phyloP scores from a whole-genome alignment of 2,329 filamentous ascomycete genomes.

The Diaporthe velutina region DNA sequence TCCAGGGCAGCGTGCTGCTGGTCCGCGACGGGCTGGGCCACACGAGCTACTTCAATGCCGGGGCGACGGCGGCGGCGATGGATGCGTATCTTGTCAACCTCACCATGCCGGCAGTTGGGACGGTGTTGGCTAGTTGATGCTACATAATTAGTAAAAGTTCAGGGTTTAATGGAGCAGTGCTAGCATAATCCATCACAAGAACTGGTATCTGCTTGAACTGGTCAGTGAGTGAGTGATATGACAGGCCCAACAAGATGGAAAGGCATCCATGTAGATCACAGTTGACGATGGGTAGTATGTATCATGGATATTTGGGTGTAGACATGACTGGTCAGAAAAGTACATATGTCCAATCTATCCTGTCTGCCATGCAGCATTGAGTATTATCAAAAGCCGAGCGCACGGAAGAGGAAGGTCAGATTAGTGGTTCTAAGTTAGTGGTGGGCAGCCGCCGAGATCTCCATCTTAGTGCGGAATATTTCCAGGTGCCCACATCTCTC shows the following conservation, averaged over 20 bases:
- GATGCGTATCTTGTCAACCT: slow-evolving; percentile 47
- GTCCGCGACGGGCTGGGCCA: slow-evolving; percentile 55
- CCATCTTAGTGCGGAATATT: slow-evolving; percentile 7
- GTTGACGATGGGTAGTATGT: neutral
- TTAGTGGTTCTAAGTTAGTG: too few relatives aligned
- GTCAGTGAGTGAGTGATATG: neutral
- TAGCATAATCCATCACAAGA: neutral
- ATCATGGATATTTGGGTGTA: neutral
- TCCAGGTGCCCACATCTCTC: slow-evolving; percentile 8
- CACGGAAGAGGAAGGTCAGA: slow-evolving; percentile 4
- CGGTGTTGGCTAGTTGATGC: slow-evolving; percentile 9
- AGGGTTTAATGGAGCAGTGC: neutral
- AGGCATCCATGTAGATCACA: neutral
- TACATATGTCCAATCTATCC: neutral
- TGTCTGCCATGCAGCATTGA: neutral
- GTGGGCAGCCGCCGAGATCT: neutral
- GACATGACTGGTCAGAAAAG: neutral
- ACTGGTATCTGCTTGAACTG: too few relatives aligned
- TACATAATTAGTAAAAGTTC: neutral
- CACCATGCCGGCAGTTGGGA: slow-evolving; percentile 20
- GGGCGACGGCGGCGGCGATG: slow-evolving; percentile 49
- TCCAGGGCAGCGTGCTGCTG: slow-evolving; percentile 52
- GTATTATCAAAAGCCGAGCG: neutral
- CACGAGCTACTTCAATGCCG: slow-evolving; percentile 50
- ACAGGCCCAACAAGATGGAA: neutral